These are phyloP conservation scores for Xylaria arbuscula DNA, from an alignment of 2,329 filamentous ascomycete genomes.

Conservation along the genomic window DNA sequence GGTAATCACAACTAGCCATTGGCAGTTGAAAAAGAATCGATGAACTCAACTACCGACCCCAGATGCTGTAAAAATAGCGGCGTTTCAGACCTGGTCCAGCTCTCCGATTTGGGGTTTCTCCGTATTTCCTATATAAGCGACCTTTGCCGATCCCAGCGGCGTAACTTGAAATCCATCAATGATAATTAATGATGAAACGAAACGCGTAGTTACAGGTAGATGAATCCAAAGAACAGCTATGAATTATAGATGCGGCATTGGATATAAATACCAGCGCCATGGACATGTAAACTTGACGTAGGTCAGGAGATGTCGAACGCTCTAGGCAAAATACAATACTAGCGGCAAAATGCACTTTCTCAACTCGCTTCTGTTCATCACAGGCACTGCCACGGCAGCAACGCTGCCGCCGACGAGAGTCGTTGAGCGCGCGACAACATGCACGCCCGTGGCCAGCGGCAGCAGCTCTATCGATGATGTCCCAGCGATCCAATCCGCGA, in stretches of 20 bases:
- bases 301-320: background rate
- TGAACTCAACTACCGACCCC: too few species aligned
- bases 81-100: constrained; percentile 3
- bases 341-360: constrained; percentile 20
- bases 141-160: constrained; percentile 23
- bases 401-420: constrained; percentile 16
- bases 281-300: background rate
- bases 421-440: constrained; percentile 30
- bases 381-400: constrained; percentile 7
- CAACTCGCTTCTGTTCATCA: constrained; percentile 4
- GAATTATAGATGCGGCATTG: background rate
- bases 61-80: background rate
- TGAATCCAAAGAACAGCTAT: background rate
- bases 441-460: constrained; percentile 29
- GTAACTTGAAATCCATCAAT: constrained; percentile 37
- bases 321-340: background rate
- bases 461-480: constrained; percentile 34
- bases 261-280: background rate
- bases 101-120: constrained; percentile 19
- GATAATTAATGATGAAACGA: background rate
- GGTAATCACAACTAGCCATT: too few species aligned
- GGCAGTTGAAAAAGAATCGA: too few species aligned
- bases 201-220: background rate
- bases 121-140: constrained; percentile 21
- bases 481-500: constrained; percentile 33